These are phyloP conservation scores for Musa troglodytarum DNA, from an alignment of 176 grass and related monocot genomes.

Conservation along the genomic window DNA sequence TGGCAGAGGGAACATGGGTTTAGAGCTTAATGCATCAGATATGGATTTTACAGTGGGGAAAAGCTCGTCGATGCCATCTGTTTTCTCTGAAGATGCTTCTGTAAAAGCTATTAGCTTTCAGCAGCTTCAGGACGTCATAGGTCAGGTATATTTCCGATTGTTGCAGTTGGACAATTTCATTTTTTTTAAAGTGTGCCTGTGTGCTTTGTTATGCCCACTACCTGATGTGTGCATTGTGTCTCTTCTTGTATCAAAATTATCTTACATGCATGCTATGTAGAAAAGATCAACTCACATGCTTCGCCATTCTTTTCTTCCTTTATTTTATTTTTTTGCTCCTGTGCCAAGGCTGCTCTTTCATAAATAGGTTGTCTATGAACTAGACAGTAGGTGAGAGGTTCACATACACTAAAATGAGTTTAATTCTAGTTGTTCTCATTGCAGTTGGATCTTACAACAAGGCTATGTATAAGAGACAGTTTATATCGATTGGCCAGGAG, in stretches of 20 bases:
- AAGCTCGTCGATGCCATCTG: not conserved
- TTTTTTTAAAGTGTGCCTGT: not conserved
- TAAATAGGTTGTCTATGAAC: not conserved
- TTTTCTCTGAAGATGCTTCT: constrained; percentile 14
- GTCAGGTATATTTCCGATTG: constrained; percentile 30
- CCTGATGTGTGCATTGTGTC: not conserved
- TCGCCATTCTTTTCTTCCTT: not conserved
- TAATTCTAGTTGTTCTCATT: not conserved
- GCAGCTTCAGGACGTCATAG: constrained; percentile 45
- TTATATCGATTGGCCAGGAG: constrained; percentile 89
- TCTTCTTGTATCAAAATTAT: not conserved
- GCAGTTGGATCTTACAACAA: constrained; percentile 83
- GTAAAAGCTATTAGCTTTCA: constrained; percentile 32
- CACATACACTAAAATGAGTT: not conserved
- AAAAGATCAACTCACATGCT: not conserved
- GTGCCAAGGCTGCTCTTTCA: not conserved
- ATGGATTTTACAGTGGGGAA: not conserved
- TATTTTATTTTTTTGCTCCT: not conserved
- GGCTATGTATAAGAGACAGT: constrained; percentile 86
- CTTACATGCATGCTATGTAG: not conserved
- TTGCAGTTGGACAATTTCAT: not conserved
- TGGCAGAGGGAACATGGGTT: not conserved
- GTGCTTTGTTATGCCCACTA: not conserved
- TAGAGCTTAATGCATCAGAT: constrained; percentile 5
- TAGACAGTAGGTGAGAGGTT: not conserved